Base-by-base conservation (phyloP, 1,139 yeast genomes). In the Lodderomyces jiufengensis region DNA sequence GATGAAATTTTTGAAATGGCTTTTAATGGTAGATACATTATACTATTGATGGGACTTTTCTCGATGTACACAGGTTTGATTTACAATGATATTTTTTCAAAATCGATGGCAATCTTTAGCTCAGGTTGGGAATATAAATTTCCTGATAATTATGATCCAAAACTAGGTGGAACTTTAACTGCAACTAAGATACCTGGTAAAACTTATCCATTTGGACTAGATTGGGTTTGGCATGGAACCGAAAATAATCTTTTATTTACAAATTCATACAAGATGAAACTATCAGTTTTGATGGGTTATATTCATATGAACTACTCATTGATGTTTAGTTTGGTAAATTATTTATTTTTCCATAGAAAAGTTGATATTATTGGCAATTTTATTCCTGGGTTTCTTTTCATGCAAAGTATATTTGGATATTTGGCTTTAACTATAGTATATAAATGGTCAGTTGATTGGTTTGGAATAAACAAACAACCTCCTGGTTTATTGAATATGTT, bases 1-100 rank as follows among this genome's bases (percentile, higher is more conserved):
- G 97, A 87, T 56, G 99, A 92, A 59, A 87, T 92, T 33, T 86
- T 90, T 51, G 97, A 87, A 51, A 92, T 92, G 99, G 97, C 97
- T 0, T 92, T 73, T 58, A 69, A 79, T 31, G 99, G 99, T 28
- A 74, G 99, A 49, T 92, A 92, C 55, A 88, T 94, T 41, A 64
- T 92, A 31, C 65, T 90, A 38, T 62, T 94, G 32, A 92, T 92
- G 99, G 98, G 99, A 5, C 47, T 75, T 1, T 92, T 92, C 51
- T 90, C 97, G 30, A 83, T 94, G 68, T 88, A 85, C 61, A 90
- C 97, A 0, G 99, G 99, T 2, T 67, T 90, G 46, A 68, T 92
- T 42, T 92, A 94, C 69, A 94, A 94, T 53, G 99, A 92, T 73
- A 55, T 92, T 24, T 92, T 92, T 53, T 90, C 97, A 12, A 82